Base-by-base conservation (phyloP, 768 basidiomycete genomes). In the Daedalea quercina region DNA sequence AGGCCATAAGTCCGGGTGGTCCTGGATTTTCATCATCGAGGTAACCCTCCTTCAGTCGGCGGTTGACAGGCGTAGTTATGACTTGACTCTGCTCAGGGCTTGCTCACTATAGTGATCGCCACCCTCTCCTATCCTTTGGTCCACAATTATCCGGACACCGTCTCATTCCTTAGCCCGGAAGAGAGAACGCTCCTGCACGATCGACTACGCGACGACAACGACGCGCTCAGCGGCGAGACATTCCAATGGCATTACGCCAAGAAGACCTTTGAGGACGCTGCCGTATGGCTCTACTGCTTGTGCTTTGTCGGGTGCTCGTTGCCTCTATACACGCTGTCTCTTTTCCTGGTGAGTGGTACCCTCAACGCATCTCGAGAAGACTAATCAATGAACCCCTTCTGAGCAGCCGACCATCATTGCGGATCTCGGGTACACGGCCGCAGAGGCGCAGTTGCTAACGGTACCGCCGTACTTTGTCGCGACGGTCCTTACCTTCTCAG, bases 391-490 rank as follows among this genome's bases (percentile, higher is more conserved):
- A 45, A 11, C 45, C 33, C 24, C 2, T 37, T 2, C 17, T 17
- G 17, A 35, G 45, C 34, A 44, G 50, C 50, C 50, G 2, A 51
- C 50, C 26, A 51, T 51, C 43, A 51, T 51, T 26, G 28, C 15
- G 23, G 81, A 80, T 23, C 85, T 87, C 51, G 85, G 85, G 1
- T 77, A 79, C 61, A 64, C 74, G 2, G 63, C 77, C 3, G 67
- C 82, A 0, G 71, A 82, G 50, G 81, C 77, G 50, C 82, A 86
- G 58, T 70, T 87, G 2, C 73, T 88, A 37, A 84, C 84, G 1
- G 77, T 87, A 0, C 85, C 85, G 1, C 83, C 84, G 8, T 87
- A 85, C 58, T 64, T 83, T 20, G 50, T 60, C 23, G 59, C 54
- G 25, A 47, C 46, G 23, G 52, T 41, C 19, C 46, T 47, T 15